phyloP scores from a whole-genome alignment of 257 asterid genomes.

The Craterostigma plantagineum region DNA sequence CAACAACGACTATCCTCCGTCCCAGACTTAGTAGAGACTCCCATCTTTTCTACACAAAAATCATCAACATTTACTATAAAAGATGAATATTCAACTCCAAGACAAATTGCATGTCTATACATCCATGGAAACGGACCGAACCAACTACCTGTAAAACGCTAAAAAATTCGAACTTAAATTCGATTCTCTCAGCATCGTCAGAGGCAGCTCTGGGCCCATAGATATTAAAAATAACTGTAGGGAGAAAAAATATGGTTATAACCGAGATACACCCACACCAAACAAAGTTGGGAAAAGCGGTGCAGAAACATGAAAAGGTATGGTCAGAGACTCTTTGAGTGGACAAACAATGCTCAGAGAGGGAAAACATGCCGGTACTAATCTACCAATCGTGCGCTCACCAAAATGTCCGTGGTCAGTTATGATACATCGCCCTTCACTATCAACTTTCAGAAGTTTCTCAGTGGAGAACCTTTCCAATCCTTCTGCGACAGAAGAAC shows the following conservation, averaged over 20 bases:
- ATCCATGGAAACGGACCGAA: background rate
- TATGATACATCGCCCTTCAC: slow-evolving; percentile 90
- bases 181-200: slow-evolving; percentile 58
- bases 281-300: background rate
- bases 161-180: slow-evolving; percentile 58
- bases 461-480: slow-evolving; percentile 47
- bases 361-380: slow-evolving; percentile 4
- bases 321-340: background rate
- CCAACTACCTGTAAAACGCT: slow-evolving; percentile 52
- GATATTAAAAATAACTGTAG: slow-evolving; percentile 80
- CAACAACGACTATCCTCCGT: slow-evolving; percentile 60
- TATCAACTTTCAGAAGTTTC: slow-evolving; percentile 63
- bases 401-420: slow-evolving; percentile 90
- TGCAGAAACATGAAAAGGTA: slow-evolving; percentile 6
- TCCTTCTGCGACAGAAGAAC: slow-evolving; percentile 24
- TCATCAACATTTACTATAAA: slow-evolving; percentile 18
- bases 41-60: slow-evolving; percentile 78
- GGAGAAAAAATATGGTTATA: slow-evolving; percentile 9
- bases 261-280: background rate
- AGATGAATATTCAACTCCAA: slow-evolving; percentile 5
- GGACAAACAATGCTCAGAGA: slow-evolving; percentile 3
- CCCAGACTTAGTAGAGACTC: slow-evolving; percentile 53
- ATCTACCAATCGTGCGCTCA: slow-evolving; percentile 16
- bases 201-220: slow-evolving; percentile 83
- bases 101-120: background rate